A percentile compares a stretch with the other conserved stretches of the same genome.
phyloP scores from a whole-genome alignment of 2,329 filamentous ascomycete species.

The Phyllosticta capitalensis region DNA sequence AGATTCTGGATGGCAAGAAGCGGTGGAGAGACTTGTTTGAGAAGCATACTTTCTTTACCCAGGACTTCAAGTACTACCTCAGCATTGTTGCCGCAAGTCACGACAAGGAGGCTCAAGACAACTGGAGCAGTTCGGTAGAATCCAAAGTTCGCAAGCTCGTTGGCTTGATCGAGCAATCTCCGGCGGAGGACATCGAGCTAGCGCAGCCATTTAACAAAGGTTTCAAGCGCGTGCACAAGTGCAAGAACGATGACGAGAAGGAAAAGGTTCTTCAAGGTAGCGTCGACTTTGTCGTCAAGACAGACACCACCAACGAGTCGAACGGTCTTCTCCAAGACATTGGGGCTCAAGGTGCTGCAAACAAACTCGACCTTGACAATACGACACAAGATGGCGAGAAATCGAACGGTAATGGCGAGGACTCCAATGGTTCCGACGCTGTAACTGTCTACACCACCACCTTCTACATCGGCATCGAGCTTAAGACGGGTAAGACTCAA shows the following conservation, averaged over 20 bases:
- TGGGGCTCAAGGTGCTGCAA: conserved; percentile 36
- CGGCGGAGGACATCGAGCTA: conserved; percentile 58
- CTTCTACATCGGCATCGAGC: conserved; percentile 83
- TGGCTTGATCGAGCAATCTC: conserved; percentile 68
- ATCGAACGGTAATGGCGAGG: conserved; percentile 34
- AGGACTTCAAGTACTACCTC: conserved; percentile 91
- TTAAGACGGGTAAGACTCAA: conserved; percentile 56
- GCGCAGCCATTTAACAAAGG: conserved; percentile 91
- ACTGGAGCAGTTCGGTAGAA: conserved; percentile 87
- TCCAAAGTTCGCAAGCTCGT: conserved; percentile 86
- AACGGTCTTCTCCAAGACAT: conserved; percentile 43
- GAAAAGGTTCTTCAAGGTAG: conserved; percentile 54
- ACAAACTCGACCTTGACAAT: conserved; percentile 18
- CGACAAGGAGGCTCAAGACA: conserved; percentile 72
- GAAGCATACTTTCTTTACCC: conserved; percentile 87
- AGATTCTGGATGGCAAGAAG: conserved; percentile 66
- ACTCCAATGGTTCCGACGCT: conserved; percentile 31
- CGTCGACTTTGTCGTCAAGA: conserved; percentile 49
- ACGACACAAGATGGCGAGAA: conserved; percentile 26
- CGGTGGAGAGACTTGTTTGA: conserved; percentile 82
- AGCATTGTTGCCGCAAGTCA: conserved; percentile 75
- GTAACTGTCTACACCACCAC: conserved; percentile 73
- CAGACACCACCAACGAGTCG: conserved; percentile 27
- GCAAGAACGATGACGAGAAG: conserved; percentile 51
- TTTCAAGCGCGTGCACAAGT: conserved; percentile 73